Evolutionary conservation across 2,329 filamentous ascomycete species (phyloP).

Genomic region (Monilinia aucupariae): DNA sequence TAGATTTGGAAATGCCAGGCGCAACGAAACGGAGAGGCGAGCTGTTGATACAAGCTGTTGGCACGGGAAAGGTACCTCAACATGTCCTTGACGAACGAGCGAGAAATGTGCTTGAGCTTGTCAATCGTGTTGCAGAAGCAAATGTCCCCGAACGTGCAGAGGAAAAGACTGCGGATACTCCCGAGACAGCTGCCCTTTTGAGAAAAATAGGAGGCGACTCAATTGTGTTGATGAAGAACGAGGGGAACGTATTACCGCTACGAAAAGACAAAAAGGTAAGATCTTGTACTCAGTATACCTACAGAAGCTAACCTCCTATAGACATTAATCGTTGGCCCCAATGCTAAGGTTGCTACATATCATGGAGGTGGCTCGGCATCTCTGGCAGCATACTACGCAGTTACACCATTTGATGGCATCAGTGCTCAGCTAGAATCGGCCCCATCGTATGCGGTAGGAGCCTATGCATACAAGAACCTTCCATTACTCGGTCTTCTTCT

Average conservation of each 20-base stretch:
- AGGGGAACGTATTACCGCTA: constrained; percentile 50
- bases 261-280: constrained; percentile 38
- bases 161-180: constrained; percentile 30
- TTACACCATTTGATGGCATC: constrained; percentile 69
- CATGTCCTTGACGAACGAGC: constrained; percentile 25
- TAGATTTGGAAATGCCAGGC: constrained; percentile 41
- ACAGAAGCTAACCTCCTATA: constrained; percentile 18
- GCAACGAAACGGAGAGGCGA: constrained; percentile 25
- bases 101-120: constrained; percentile 24
- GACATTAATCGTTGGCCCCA: constrained; percentile 53
- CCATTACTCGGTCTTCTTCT: constrained; percentile 44
- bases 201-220: constrained; percentile 54
- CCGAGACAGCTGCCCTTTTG: constrained; percentile 41
- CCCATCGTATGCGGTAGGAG: constrained; percentile 50
- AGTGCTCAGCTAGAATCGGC: constrained; percentile 18
- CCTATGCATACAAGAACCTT: constrained; percentile 57
- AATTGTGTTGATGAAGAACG: constrained; percentile 60
- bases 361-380: constrained; percentile 62
- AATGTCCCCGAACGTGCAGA: constrained; percentile 28
- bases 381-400: constrained; percentile 56
- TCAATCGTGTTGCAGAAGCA: constrained; percentile 36
- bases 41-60: constrained; percentile 24
- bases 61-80: constrained; percentile 24
- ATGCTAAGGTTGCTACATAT: constrained; percentile 51
- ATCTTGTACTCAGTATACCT: constrained; percentile 50